Evolutionary conservation across 192 early-diverging fungal genomes (phyloP).

Genomic region (Geranomyces variabilis): DNA sequence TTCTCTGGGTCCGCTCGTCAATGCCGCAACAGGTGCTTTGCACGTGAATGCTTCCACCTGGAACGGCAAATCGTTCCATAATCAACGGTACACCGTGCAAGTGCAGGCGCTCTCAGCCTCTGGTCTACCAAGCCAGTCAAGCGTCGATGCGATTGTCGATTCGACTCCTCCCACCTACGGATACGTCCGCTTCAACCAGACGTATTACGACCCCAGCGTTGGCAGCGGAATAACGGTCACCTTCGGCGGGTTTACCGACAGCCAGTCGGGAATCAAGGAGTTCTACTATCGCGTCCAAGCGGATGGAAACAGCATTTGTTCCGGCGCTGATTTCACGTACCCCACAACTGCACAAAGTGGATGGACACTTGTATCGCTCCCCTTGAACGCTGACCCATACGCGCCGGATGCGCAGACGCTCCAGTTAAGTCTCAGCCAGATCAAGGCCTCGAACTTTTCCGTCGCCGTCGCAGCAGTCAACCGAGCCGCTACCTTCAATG

Average conservation of each 20-base stretch:
- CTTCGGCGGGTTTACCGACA: background rate
- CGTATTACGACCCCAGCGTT: background rate
- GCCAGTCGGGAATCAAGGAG: background rate
- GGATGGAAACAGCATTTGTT: background rate
- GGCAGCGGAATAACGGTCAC: background rate
- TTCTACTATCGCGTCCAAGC: background rate
- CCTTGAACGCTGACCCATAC: no score
- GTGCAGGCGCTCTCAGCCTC: background rate
- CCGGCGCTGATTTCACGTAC: background rate
- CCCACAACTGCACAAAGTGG: background rate
- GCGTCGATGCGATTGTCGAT: background rate
- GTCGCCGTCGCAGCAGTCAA: no score
- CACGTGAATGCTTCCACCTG: no score
- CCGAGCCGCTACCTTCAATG: no score
- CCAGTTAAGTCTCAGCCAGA: no score
- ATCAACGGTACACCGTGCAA: background rate
- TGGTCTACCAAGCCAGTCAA: background rate
- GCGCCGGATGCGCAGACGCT: no score
- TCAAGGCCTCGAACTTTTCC: no score
- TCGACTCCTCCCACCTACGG: background rate
- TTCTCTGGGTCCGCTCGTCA: no score
- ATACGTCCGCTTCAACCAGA: background rate
- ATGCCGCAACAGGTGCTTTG: no score
- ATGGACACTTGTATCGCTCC: no score
- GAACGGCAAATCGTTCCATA: background rate